Percentiles rank a stretch among this genome's conserved stretches.
Evolutionary conservation across 2,329 filamentous ascomycete genomes (phyloP).

Genomic region (Septoria linicola): DNA sequence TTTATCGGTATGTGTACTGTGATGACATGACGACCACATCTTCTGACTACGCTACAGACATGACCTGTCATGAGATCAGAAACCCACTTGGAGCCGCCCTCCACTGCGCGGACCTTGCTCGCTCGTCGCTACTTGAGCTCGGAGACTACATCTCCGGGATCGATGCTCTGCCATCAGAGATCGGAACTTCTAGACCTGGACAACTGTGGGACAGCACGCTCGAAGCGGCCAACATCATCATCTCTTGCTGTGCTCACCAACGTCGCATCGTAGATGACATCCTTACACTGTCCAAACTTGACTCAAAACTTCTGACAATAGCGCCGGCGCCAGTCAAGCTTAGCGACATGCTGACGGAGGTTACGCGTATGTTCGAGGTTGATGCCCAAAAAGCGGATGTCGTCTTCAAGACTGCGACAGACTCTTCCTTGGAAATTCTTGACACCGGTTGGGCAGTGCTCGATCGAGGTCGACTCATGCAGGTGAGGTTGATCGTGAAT

Average conservation of each 20-base stretch:
- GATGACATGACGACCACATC: not conserved
- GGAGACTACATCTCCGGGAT: not conserved
- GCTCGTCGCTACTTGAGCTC: constrained; percentile 24
- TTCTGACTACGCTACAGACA: not conserved
- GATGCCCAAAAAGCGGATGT: constrained; percentile 28
- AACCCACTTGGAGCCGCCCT: constrained; percentile 38
- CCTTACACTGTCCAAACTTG: constrained; percentile 44
- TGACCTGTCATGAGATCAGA: constrained; percentile 38
- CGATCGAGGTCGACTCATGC: constrained; percentile 27
- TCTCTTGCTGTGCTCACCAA: constrained; percentile 46
- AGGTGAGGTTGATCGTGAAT: too few species aligned
- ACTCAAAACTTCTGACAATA: constrained; percentile 42
- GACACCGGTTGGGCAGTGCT: constrained; percentile 23
- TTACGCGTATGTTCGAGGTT: constrained; percentile 28
- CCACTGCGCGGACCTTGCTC: constrained; percentile 44
- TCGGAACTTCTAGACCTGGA: too few species aligned
- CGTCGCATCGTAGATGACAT: constrained; percentile 49
- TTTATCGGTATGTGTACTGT: constrained; percentile 42
- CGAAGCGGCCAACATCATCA: constrained; percentile 39
- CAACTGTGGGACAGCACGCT: constrained; percentile 15
- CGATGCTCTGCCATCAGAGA: too few species aligned
- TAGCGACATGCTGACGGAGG: constrained; percentile 21
- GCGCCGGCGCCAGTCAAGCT: constrained; percentile 25
- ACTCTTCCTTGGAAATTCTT: constrained; percentile 4
- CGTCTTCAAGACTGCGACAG: constrained; percentile 8